A percentile compares a stretch with the other conserved stretches of the same genome.
Conservation (phyloP, 352 stramenopile species). For the Globisporangium radiosum region DNA sequence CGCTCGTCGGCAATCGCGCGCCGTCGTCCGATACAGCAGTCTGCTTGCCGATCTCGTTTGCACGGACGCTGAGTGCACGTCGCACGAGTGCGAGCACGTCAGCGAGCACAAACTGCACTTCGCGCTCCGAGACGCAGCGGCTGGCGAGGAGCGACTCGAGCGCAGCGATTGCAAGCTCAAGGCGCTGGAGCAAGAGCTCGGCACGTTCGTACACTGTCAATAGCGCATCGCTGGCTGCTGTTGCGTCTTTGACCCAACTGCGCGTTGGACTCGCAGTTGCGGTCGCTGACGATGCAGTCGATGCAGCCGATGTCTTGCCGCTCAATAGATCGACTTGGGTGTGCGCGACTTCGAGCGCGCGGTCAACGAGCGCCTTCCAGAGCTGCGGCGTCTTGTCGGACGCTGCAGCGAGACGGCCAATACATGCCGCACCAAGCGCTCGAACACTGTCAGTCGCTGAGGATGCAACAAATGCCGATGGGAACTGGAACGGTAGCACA, state of each 20-base stretch:
- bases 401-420: slow-evolving; percentile 45
- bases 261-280: slow-evolving; percentile 42
- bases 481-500: slow-evolving; percentile 22
- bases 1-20: slow-evolving; percentile 55
- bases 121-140: slow-evolving; percentile 60
- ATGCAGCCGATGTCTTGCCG: slow-evolving; percentile 31
- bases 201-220: slow-evolving; percentile 57
- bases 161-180: slow-evolving; percentile 30
- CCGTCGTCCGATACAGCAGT: slow-evolving; percentile 76
- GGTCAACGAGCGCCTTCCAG: slow-evolving; percentile 66
- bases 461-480: slow-evolving; percentile 17
- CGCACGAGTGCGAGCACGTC: slow-evolving; percentile 52
- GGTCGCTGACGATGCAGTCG: slow-evolving; percentile 21
- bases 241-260: slow-evolving; percentile 49
- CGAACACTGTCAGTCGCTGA: slow-evolving; percentile 8
- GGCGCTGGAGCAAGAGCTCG: slow-evolving; percentile 29
- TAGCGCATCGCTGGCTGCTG: slow-evolving; percentile 19
- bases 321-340: slow-evolving; percentile 59
- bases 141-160: slow-evolving; percentile 41
- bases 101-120: slow-evolving; percentile 56
- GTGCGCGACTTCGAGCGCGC: slow-evolving; percentile 51
- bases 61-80: slow-evolving; percentile 53
- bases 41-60: slow-evolving; percentile 74
- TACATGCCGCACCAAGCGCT: slow-evolving; percentile 28
- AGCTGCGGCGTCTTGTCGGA: slow-evolving; percentile 52